These are phyloP conservation scores for Fusarium pilosicola DNA, from an alignment of 2,329 filamentous ascomycete genomes.

Conservation along the genomic window DNA sequence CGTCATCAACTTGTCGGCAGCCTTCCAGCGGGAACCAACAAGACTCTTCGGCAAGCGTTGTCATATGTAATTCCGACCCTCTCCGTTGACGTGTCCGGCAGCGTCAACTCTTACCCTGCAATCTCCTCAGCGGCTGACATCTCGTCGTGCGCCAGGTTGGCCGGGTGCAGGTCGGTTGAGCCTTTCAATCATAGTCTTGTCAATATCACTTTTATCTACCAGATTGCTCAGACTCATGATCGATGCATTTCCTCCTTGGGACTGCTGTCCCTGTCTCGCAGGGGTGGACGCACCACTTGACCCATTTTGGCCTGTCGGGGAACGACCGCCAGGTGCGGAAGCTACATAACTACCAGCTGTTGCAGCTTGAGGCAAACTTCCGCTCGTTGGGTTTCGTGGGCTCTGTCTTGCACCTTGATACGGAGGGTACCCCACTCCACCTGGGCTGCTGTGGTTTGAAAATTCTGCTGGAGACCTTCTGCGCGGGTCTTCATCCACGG, in stretches of 20 bases:
- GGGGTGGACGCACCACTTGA: conserved; percentile 52
- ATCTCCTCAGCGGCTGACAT: conserved; percentile 35
- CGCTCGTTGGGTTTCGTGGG: conserved; percentile 50
- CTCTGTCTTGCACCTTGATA: conserved; percentile 52
- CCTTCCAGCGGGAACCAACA: conserved; percentile 30
- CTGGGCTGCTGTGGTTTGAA: conserved; percentile 59
- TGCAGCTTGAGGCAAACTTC: conserved; percentile 47
- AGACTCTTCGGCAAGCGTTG: conserved; percentile 28
- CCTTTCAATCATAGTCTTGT: conserved; percentile 64
- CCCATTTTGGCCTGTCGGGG: conserved; percentile 50
- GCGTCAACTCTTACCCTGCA: conserved; percentile 33
- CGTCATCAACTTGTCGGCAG: conserved; percentile 30
- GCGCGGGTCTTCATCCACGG: conserved; percentile 60
- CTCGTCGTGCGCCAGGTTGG: conserved; percentile 29
- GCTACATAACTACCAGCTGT: conserved; percentile 39
- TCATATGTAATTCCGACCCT: conserved; percentile 25
- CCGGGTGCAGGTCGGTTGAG: conserved; percentile 53
- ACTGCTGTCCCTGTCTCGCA: conserved; percentile 43
- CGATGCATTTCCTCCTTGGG: conserved; percentile 48
- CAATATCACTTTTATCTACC: conserved; percentile 64
- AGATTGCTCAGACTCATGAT: conserved; percentile 65
- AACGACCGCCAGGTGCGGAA: conserved; percentile 47
- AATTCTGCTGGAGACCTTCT: conserved; percentile 63
- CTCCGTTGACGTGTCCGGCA: conserved; percentile 43
- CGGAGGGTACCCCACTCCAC: conserved; percentile 52